Evolutionary conservation across 2,329 filamentous ascomycete species (phyloP).

Genomic region (Xylaria sp.): DNA sequence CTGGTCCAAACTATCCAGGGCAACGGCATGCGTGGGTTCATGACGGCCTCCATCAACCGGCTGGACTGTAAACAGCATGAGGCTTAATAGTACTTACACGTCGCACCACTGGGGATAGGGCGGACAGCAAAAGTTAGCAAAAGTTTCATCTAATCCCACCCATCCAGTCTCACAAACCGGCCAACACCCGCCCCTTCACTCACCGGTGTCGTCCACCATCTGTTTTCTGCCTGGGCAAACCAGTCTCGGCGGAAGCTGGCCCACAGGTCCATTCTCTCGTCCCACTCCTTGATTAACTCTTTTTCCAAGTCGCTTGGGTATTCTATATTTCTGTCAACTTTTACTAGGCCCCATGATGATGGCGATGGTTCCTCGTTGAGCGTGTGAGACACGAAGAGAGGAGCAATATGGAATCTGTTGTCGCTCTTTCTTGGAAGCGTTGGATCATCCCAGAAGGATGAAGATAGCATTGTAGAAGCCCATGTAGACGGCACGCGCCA

Average conservation of each 20-base stretch:
- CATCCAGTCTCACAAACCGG: not conserved
- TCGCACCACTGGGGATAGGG: not conserved
- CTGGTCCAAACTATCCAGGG: not conserved
- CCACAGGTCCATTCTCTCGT: not conserved
- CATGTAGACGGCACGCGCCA: constrained; percentile 1
- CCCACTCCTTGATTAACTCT: constrained; percentile 1
- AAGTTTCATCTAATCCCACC: not conserved
- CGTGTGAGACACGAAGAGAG: not conserved
- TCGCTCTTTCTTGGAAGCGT: not conserved
- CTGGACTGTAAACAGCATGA: not conserved
- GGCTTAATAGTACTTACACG: not conserved
- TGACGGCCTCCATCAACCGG: not conserved
- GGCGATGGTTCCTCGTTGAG: not conserved
- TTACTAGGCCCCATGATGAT: not conserved
- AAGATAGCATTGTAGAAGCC: not conserved
- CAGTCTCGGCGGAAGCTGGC: not conserved
- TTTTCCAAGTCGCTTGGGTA: not conserved
- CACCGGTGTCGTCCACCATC: constrained; percentile 1
- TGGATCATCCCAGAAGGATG: not conserved
- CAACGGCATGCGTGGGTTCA: not conserved
- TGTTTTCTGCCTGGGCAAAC: not conserved
- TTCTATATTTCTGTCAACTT: not conserved
- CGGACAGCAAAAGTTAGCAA: not conserved
- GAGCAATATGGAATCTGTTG: not conserved
- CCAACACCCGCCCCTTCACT: not conserved